Evolutionary conservation across 768 basidiomycete species (phyloP), one percentile per base, ranked within the genome.

Genomic region (Amanita thiersii): DNA sequence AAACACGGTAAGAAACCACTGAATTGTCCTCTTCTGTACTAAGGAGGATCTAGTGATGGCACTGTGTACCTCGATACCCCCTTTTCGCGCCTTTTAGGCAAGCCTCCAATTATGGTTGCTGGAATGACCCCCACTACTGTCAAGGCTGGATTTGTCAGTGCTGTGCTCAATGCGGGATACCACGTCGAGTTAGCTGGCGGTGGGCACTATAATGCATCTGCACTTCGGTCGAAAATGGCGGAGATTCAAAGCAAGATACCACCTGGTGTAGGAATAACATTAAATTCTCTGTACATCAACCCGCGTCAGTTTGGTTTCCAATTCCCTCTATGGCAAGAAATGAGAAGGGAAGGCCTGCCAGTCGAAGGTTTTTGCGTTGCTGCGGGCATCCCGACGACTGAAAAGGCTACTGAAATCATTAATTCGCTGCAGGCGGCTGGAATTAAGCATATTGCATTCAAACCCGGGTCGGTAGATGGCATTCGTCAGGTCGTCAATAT

Each of bases 91-190:
- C 75, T 99, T 32, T 63, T 99, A 31, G 90, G 91, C 52, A 99
- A 98, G 66, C 81, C 96, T 2, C 96, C 96, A 24, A 85, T 99
- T 63, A 98, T 98, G 96, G 92, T 99, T 28, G 94, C 93, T 37
- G 96, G 96, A 45, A 98, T 99, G 96, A 99, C 96, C 0, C 96
- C 96, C 0, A 85, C 85, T 1, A 99, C 96, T 23, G 96, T 99
- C 50, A 84, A 93, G 58, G 84, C 84, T 23, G 92, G 92, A 12
- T 94, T 98, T 60, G 93, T 97, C 54, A 81, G 83, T 45, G 93
- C 96, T 5, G 75, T 94, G 34, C 79, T 96, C 51, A 76, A 83
- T 48, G 93, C 96, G 19, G 94, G 94, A 1, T 98, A 84, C 60
- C 96, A 99, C 59, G 73, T 97, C 54, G 96, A 99, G 63, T 75